Percentiles rank a stretch among this genome's conserved stretches.
Evolutionary conservation across 2,329 filamentous ascomycete genomes (phyloP).

Genomic region (Colletotrichum scovillei): DNA sequence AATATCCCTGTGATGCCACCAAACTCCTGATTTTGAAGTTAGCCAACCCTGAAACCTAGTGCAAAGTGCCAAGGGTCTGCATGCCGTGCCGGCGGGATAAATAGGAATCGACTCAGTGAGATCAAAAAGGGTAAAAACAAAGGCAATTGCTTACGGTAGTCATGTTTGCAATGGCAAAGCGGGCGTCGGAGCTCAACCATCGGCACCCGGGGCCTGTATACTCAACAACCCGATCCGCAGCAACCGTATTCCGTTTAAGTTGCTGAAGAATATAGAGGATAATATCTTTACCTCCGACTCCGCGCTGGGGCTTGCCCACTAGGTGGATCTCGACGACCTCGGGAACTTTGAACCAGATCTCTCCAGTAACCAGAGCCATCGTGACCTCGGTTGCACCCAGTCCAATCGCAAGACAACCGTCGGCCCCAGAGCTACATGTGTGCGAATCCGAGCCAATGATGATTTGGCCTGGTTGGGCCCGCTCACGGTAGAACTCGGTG

Average conservation of each 20-base stretch:
- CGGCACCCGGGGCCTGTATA: conserved; percentile 47
- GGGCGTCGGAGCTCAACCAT: conserved; percentile 48
- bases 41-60: not conserved
- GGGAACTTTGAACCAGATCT: conserved; percentile 54
- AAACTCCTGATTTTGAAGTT: conserved; percentile 45
- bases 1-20: conserved; percentile 57
- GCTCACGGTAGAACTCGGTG: conserved; percentile 51
- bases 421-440: conserved; percentile 50
- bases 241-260: conserved; percentile 52
- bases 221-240: conserved; percentile 51
- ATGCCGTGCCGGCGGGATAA: not conserved
- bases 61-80: not conserved
- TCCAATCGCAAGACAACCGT: conserved; percentile 50
- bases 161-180: conserved; percentile 53
- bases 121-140: not conserved
- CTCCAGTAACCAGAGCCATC: conserved; percentile 49
- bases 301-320: conserved; percentile 43
- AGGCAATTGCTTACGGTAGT: conserved; percentile 18
- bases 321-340: conserved; percentile 48
- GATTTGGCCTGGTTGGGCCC: conserved; percentile 51
- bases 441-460: conserved; percentile 52
- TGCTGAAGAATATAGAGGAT: conserved; percentile 51
- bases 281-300: conserved; percentile 52
- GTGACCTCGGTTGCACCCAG: conserved; percentile 52
- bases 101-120: not conserved